These are phyloP conservation scores for Eurotiales sp. DNA, from an alignment of 2,329 filamentous ascomycete species.

Conservation along the genomic window DNA sequence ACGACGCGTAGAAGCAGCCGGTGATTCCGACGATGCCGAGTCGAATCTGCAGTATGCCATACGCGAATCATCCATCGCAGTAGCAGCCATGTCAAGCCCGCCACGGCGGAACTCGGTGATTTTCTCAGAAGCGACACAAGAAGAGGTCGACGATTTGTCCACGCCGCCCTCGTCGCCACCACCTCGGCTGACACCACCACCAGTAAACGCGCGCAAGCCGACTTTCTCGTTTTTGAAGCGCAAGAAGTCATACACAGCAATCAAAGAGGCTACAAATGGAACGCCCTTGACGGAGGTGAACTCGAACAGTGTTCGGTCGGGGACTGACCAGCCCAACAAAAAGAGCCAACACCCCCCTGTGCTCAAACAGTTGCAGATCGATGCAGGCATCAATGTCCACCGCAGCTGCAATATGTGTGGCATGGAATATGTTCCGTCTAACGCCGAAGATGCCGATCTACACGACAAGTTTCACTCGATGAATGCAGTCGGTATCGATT, in stretches of 20 bases:
- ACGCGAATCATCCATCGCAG: conserved; percentile 44
- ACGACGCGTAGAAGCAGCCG: conserved; percentile 37
- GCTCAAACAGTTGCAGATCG: conserved; percentile 59
- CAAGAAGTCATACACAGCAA: conserved; percentile 31
- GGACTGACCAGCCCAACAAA: conserved; percentile 36
- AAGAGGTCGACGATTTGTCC: conserved; percentile 35
- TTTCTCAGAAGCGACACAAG: conserved; percentile 39
- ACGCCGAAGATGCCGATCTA: conserved; percentile 57
- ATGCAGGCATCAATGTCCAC: conserved; percentile 53
- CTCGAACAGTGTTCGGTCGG: conserved; percentile 40
- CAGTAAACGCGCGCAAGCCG: conserved; percentile 44
- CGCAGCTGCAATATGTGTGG: conserved; percentile 59
- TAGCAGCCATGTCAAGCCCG: conserved; percentile 42
- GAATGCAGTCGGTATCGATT: conserved; percentile 58
- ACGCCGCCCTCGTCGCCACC: conserved; percentile 54
- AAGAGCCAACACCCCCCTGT: conserved; percentile 26
- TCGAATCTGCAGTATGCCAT: conserved; percentile 47
- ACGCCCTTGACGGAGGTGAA: conserved; percentile 45
- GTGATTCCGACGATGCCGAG: conserved; percentile 41
- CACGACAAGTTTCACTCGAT: conserved; percentile 63
- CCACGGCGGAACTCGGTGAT: conserved; percentile 45
- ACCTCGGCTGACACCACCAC: conserved; percentile 40
- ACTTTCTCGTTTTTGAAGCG: conserved; percentile 50
- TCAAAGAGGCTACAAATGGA: conserved; percentile 26
- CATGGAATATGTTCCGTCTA: conserved; percentile 65